Base-by-base conservation (phyloP, 139 green algal species). In the Astrephomene gubernaculifera region DNA sequence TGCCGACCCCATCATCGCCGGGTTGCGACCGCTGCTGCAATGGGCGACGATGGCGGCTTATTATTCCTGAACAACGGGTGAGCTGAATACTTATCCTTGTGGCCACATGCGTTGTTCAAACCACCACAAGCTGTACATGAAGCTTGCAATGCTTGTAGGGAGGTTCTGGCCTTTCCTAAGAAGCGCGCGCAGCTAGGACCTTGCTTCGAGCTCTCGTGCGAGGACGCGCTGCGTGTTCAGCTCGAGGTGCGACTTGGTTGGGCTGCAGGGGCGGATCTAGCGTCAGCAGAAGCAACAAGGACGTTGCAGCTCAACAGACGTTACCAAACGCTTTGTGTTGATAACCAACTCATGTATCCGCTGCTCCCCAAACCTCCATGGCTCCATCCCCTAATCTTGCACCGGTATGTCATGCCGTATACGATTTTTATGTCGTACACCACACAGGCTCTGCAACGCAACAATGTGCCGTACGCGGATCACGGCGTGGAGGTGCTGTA, bases 401-500 rank as follows among this genome's bases (percentile, higher is more conserved):
- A n/a, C n/a, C n/a, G n/a, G n/a, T n/a, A n/a, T n/a, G n/a, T n/a
- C n/a, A n/a, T n/a, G n/a, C n/a, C n/a, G n/a, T n/a, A n/a, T n/a
- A n/a, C n/a, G n/a, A n/a, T n/a, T n/a, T n/a, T n/a, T n/a, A n/a
- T n/a, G n/a, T n/a, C n/a, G n/a, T n/a, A 17, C 60, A n/a, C 29
- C 43, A 70, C 33, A 57, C 75, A 94, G 91, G 89, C 91, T 0
- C 67, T 96, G 44, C 72, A 86, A 54, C 3, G 88, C 3, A 96
- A 96, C 74, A 89, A 93, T 57, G 65, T 84, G 41, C 93, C 90
- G 0, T 88, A 89, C 24, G 35, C 65, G 24, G 92, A 95, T 80
- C 91, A 96, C 76, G 92, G 92, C 4, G 83, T 95, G 29, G 93
- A 95, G 71, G 90, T 95, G 29, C 61, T 90, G 14, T 96, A 96